A percentile compares a stretch with the other conserved stretches of the same genome.
Evolutionary conservation across 192 early-diverging fungal genomes (phyloP).

Genomic region (Coemansia sp.): DNA sequence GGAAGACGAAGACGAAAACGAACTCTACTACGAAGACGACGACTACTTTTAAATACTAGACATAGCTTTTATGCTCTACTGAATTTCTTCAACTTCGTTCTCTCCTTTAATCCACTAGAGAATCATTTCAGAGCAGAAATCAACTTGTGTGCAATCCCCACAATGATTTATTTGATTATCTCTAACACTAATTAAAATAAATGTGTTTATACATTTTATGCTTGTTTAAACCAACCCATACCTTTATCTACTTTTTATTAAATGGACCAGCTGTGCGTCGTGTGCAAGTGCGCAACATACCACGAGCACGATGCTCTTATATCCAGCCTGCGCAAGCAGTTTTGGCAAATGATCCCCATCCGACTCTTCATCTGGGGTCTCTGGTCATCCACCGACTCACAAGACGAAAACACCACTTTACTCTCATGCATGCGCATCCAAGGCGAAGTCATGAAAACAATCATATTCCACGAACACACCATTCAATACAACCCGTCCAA

Average conservation of each 20-base stretch:
- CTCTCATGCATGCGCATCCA: conserved; percentile 39
- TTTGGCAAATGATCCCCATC: conserved; percentile 55
- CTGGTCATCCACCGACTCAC: conserved; percentile 13
- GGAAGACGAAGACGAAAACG: conserved; percentile 84
- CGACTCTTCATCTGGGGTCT: conserved; percentile 36
- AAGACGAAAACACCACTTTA: conserved; percentile 25
- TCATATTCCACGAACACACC: conserved; percentile 52
- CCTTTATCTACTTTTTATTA: not conserved
- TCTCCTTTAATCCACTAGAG: not conserved
- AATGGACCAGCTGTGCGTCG: conserved; percentile 48
- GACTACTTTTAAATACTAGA: conserved; percentile 16
- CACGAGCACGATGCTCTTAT: conserved; percentile 45
- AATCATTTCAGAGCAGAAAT: too few species aligned
- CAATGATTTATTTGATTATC: not conserved
- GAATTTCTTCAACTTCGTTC: too few species aligned
- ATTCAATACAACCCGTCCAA: conserved; percentile 35
- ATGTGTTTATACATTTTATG: not conserved
- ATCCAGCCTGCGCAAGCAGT: conserved; percentile 47
- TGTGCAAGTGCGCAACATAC: conserved; percentile 49
- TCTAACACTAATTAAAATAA: not conserved
- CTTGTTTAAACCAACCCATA: not conserved
- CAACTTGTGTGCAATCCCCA: not conserved
- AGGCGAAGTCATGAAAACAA: conserved; percentile 50
- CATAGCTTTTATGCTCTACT: not conserved
- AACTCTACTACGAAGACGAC: conserved; percentile 86